Percentiles rank a stretch among this genome's conserved stretches.
Conservation (phyloP, 2,329 filamentous ascomycete species). For the Drechslera avenae region DNA sequence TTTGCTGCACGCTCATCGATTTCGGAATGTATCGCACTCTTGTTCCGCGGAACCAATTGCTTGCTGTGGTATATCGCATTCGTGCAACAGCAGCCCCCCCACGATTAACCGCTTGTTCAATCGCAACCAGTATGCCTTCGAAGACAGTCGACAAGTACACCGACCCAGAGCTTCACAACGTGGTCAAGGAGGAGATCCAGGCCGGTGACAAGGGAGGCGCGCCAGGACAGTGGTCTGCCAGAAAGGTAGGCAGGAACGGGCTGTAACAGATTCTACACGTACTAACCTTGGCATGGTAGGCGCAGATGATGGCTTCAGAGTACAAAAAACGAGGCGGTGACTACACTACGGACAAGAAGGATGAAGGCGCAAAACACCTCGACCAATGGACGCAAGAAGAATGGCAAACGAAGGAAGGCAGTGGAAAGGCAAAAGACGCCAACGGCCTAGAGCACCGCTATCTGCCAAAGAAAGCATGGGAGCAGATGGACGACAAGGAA, state of each 20-base stretch:
- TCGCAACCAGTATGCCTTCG: slow-evolving; percentile 47
- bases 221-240: slow-evolving; percentile 57
- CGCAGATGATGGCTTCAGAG: slow-evolving; percentile 54
- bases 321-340: slow-evolving; percentile 56
- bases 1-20: neutral
- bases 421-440: slow-evolving; percentile 52
- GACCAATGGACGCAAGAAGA: slow-evolving; percentile 56
- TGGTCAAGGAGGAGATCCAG: slow-evolving; percentile 56
- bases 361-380: slow-evolving; percentile 53
- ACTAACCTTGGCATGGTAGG: slow-evolving; percentile 29
- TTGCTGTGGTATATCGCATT: neutral
- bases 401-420: slow-evolving; percentile 57
- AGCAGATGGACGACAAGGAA: slow-evolving; percentile 51
- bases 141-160: slow-evolving; percentile 53
- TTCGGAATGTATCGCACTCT: slow-evolving; percentile 7
- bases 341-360: slow-evolving; percentile 54
- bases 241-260: slow-evolving; percentile 47
- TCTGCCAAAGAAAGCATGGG: slow-evolving; percentile 55
- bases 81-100: neutral
- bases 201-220: slow-evolving; percentile 54
- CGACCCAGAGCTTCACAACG: slow-evolving; percentile 53
- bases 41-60: neutral
- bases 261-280: neutral
- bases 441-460: slow-evolving; percentile 9
- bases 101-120: neutral